These are phyloP conservation scores for Boletus tylopilopsis DNA, from an alignment of 768 basidiomycete genomes.

Conservation along the genomic window DNA sequence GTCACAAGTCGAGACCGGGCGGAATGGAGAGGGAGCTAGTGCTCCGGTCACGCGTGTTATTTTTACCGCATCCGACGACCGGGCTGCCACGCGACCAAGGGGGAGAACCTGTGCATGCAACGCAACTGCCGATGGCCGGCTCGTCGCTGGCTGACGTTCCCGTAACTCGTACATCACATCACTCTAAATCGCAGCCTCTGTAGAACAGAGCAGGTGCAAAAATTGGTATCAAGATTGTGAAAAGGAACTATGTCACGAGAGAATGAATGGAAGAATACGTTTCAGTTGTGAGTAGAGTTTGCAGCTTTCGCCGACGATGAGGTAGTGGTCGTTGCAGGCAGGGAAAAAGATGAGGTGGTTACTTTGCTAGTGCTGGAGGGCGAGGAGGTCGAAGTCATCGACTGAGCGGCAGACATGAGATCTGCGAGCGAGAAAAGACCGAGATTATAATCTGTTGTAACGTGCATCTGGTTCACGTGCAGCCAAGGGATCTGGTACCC, in stretches of 20 bases:
- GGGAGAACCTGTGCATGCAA: no score
- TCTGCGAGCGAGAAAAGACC: constrained; percentile 16
- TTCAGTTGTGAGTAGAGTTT: constrained; percentile 8
- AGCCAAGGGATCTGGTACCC: constrained; percentile 69
- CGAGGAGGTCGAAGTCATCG: constrained; percentile 1
- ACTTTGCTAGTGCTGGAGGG: neutral
- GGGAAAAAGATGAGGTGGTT: neutral
- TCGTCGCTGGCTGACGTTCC: neutral
- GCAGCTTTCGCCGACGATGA: neutral
- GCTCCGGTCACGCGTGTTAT: constrained; percentile 2
- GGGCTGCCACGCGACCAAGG: neutral
- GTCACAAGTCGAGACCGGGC: neutral
- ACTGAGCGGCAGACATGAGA: constrained; percentile 15
- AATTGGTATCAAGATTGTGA: no score
- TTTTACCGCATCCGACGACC: neutral
- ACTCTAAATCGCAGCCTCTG: no score
- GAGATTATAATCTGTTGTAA: constrained; percentile 47
- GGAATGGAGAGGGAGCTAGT: constrained; percentile 1
- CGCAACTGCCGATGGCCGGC: neutral
- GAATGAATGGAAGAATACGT: neutral
- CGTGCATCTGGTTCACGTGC: constrained; percentile 49
- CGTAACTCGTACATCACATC: no score
- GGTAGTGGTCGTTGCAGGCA: neutral
- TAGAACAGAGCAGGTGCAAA: no score
- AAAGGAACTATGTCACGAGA: no score